Evolutionary conservation across 768 basidiomycete species (phyloP).

Genomic region (Amanita exitialis): DNA sequence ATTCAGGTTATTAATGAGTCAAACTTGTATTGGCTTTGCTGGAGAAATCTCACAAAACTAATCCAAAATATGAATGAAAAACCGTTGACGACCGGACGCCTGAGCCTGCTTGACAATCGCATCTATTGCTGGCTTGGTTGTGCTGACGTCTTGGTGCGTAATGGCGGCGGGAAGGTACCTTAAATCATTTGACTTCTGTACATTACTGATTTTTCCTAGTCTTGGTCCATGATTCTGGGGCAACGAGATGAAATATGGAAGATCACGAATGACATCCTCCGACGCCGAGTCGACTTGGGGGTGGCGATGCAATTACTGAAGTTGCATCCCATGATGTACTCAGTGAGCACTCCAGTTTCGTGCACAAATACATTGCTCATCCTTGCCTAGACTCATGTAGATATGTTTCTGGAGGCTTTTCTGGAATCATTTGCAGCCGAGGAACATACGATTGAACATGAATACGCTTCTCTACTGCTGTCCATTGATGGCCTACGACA

Average conservation of each 20-base stretch:
- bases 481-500: constrained; percentile 48
- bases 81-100: neutral
- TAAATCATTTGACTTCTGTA: neutral
- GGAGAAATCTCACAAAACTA: constrained; percentile 17
- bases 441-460: constrained; percentile 42
- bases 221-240: constrained; percentile 52
- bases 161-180: constrained; percentile 15
- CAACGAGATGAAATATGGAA: constrained; percentile 44
- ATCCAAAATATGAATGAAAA: neutral
- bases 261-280: constrained; percentile 39
- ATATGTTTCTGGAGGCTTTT: constrained; percentile 39
- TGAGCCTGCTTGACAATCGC: constrained; percentile 37
- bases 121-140: constrained; percentile 71
- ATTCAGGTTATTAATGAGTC: constrained; percentile 10
- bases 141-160: constrained; percentile 43
- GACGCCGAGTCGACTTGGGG: constrained; percentile 50
- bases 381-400: constrained; percentile 24
- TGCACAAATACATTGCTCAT: constrained; percentile 13
- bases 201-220: constrained; percentile 21
- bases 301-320: constrained; percentile 49
- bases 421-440: constrained; percentile 40
- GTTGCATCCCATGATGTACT: constrained; percentile 52
- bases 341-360: constrained; percentile 25
- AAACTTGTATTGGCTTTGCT: constrained; percentile 20
- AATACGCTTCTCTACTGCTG: constrained; percentile 48